A percentile compares a stretch with the other conserved stretches of the same genome.
These are phyloP conservation scores for Diaporthe sp. DNA, from an alignment of 2,329 filamentous ascomycete genomes.

Conservation along the genomic window DNA sequence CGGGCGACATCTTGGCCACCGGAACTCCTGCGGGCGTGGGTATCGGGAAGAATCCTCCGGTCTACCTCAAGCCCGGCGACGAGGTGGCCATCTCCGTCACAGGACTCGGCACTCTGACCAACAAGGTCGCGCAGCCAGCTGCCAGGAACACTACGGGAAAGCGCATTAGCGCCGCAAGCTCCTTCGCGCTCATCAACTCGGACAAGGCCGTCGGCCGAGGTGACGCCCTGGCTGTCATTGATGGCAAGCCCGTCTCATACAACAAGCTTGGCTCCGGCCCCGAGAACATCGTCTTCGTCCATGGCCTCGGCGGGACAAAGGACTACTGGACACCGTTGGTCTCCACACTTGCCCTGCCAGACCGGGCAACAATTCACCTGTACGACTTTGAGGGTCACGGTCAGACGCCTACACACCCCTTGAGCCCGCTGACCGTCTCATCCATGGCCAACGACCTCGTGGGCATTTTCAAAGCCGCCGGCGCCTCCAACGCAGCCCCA, in stretches of 20 bases:
- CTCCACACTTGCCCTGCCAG: background rate
- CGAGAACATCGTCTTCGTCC: background rate
- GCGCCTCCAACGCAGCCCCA: background rate
- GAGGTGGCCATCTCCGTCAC: conserved; percentile 11
- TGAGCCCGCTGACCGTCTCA: background rate
- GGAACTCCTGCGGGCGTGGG: background rate
- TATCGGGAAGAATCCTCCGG: background rate
- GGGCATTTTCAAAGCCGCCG: background rate
- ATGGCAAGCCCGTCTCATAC: background rate
- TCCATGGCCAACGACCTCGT: background rate
- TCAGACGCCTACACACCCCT: background rate
- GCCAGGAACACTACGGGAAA: background rate
- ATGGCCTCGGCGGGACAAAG: background rate
- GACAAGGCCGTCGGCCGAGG: background rate
- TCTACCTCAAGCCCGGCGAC: conserved; percentile 8
- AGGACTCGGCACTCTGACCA: background rate
- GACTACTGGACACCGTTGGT: background rate
- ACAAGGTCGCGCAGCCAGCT: background rate
- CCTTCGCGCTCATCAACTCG: background rate
- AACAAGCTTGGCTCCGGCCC: background rate
- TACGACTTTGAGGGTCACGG: conserved; percentile 10
- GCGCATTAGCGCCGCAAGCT: background rate
- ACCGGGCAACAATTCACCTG: background rate
- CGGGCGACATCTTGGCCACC: background rate
- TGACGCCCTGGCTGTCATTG: background rate